Evolutionary conservation across 352 stramenopile species (phyloP).

Genomic region (Elongisporangium senticosum): DNA sequence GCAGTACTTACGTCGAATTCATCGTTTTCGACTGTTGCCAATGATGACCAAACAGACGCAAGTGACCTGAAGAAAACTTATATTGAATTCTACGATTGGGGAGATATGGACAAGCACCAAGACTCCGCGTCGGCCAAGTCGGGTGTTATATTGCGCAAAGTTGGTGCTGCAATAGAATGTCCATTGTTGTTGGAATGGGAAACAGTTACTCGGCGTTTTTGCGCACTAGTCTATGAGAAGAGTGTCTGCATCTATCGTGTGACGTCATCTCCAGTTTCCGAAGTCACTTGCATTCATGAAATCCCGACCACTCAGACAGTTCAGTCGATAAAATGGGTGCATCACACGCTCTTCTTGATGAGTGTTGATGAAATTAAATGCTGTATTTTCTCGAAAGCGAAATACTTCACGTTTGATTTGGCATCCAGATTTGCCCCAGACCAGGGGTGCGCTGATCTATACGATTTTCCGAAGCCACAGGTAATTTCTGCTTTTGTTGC

Average conservation of each 20-base stretch:
- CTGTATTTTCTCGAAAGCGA: constrained; percentile 51
- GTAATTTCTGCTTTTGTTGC: constrained; percentile 7
- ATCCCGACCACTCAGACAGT: constrained; percentile 36
- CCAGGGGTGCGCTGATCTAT: constrained; percentile 10
- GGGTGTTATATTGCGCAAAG: constrained; percentile 11
- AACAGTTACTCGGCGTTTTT: constrained; percentile 30
- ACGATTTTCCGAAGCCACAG: constrained; percentile 45
- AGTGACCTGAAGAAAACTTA: constrained; percentile 51
- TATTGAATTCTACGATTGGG: constrained; percentile 78
- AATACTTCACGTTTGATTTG: constrained; percentile 59
- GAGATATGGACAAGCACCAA: constrained; percentile 3
- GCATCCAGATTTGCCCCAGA: constrained; percentile 26
- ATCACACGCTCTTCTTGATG: constrained; percentile 65
- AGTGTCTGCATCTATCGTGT: constrained; percentile 49
- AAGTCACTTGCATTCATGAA: constrained; percentile 44
- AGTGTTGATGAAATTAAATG: constrained; percentile 59
- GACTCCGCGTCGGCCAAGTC: constrained; percentile 6
- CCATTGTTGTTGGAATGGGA: constrained; percentile 67
- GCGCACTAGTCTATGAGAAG: constrained; percentile 47
- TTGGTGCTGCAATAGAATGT: constrained; percentile 36
- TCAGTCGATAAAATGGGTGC: constrained; percentile 51
- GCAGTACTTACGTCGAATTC: constrained; percentile 45
- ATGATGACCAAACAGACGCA: constrained; percentile 20
- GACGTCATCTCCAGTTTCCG: constrained; percentile 9
- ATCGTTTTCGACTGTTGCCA: constrained; percentile 15